Evolutionary conservation across 2,329 filamentous ascomycete species (phyloP).

Genomic region (Fusarium camptoceras): DNA sequence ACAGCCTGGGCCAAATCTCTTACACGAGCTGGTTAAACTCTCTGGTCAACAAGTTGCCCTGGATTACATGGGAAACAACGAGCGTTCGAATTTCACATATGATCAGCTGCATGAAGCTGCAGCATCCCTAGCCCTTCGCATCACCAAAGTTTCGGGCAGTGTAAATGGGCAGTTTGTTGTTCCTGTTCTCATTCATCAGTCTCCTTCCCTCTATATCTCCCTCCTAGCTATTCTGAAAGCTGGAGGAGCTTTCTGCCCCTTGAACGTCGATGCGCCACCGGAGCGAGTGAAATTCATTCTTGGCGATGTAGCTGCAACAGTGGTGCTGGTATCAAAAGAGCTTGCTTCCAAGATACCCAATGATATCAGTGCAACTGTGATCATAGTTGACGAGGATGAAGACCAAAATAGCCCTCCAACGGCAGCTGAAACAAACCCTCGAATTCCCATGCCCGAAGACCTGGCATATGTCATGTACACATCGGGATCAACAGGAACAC

Average conservation of each 20-base stretch:
- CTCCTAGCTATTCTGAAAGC: constrained; percentile 82
- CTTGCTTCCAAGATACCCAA: constrained; percentile 57
- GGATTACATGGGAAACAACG: constrained; percentile 47
- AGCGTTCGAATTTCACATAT: constrained; percentile 67
- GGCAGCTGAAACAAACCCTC: constrained; percentile 17
- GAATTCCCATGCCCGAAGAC: constrained; percentile 50
- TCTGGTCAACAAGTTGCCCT: constrained; percentile 47
- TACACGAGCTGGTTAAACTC: constrained; percentile 70
- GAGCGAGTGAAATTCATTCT: constrained; percentile 86
- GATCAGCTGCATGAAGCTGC: constrained; percentile 69
- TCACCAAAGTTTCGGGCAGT: constrained; percentile 47
- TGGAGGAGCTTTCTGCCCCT: constrained; percentile 86
- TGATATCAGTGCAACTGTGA: constrained; percentile 48
- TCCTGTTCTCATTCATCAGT: constrained; percentile 83
- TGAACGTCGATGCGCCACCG: constrained; percentile 80
- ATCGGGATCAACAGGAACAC: constrained; percentile 87
- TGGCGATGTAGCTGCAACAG: constrained; percentile 75
- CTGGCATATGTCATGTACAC: constrained; percentile 95
- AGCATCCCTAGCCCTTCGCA: constrained; percentile 64
- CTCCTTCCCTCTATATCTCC: constrained; percentile 79
- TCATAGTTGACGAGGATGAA: constrained; percentile 53
- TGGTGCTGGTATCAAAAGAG: constrained; percentile 73
- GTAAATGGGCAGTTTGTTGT: constrained; percentile 64
- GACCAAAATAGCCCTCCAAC: background rate
- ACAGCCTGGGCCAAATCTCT: constrained; percentile 58